A percentile compares a stretch with the other conserved stretches of the same genome.
Conservation (phyloP, 805 yeast genomes). For the Kluyveromyces aestuarii region DNA sequence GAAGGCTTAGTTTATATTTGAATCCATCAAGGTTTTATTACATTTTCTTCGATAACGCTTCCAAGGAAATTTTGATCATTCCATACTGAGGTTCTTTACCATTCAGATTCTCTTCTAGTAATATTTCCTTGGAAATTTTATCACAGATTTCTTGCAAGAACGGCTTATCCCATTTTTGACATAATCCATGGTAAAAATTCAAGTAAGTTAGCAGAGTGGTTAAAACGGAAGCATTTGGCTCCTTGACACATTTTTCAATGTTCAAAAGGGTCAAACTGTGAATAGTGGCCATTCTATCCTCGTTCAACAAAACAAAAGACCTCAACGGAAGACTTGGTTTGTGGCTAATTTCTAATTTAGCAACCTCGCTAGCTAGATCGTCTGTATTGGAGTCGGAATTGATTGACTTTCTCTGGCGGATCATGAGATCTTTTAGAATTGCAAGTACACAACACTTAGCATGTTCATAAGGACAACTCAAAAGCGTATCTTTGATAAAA, state of each 20-base stretch:
- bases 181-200: conserved; percentile 40
- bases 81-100: conserved; percentile 16
- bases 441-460: conserved; percentile 53
- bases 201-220: conserved; percentile 45
- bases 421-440: conserved; percentile 58
- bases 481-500: conserved; percentile 56
- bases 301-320: conserved; percentile 35
- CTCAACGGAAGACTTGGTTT: conserved; percentile 29
- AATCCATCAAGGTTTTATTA: neutral
- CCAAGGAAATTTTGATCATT: conserved; percentile 23
- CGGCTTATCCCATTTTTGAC: conserved; percentile 23
- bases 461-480: conserved; percentile 54
- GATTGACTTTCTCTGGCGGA: conserved; percentile 8
- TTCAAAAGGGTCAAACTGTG: conserved; percentile 33
- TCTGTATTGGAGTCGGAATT: conserved; percentile 16
- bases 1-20: neutral
- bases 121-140: conserved; percentile 18
- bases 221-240: conserved; percentile 22
- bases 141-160: conserved; percentile 26
- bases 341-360: conserved; percentile 1
- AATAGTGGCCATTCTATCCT: conserved; percentile 35
- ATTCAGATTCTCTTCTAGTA: conserved; percentile 9
- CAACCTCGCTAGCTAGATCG: neutral
- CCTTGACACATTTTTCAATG: conserved; percentile 23
- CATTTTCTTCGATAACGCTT: conserved; percentile 10